These are phyloP conservation scores for Melampsora americana DNA, from an alignment of 1,284 basidiomycete genomes.

Conservation along the genomic window DNA sequence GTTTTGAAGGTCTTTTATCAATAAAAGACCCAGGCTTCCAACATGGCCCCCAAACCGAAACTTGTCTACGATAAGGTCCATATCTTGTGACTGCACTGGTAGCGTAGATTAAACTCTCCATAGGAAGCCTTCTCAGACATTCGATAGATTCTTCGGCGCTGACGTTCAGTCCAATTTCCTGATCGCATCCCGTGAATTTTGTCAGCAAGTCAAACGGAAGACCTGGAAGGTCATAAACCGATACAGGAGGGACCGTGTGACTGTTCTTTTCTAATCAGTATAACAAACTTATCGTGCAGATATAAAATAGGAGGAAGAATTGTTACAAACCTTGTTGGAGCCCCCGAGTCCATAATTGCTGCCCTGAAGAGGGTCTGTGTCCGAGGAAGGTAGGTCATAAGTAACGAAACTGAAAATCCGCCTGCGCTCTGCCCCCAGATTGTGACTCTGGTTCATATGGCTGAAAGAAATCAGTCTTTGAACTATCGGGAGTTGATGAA, in stretches of 20 bases:
- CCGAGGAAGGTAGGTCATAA: slow-evolving; percentile 22
- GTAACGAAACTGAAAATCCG: slow-evolving; percentile 24
- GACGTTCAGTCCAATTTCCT: background rate
- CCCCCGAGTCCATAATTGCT: slow-evolving; percentile 56
- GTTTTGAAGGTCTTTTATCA: slow-evolving; percentile 21
- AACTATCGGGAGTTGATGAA: background rate
- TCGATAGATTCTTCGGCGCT: background rate
- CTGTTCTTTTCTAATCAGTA: slow-evolving; percentile 9
- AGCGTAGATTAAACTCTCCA: slow-evolving; percentile 13
- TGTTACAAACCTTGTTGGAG: slow-evolving; percentile 50
- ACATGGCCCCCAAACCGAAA: slow-evolving; percentile 34
- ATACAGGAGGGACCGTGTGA: slow-evolving; percentile 36
- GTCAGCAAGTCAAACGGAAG: slow-evolving; percentile 47
- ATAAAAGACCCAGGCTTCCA: slow-evolving; percentile 30
- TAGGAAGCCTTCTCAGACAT: slow-evolving; percentile 20
- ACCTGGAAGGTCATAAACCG: slow-evolving; percentile 47
- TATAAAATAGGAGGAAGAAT: slow-evolving; percentile 23
- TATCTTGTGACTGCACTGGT: background rate
- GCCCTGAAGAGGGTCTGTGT: slow-evolving; percentile 51
- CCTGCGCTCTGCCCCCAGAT: slow-evolving; percentile 43
- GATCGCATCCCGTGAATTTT: slow-evolving; percentile 19
- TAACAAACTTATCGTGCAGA: no score
- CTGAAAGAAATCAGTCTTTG: background rate
- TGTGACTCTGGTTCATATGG: slow-evolving; percentile 8
- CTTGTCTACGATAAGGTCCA: slow-evolving; percentile 24